Conservation (phyloP, 2,329 filamentous ascomycete species). For the Alternaria ethzedia region DNA sequence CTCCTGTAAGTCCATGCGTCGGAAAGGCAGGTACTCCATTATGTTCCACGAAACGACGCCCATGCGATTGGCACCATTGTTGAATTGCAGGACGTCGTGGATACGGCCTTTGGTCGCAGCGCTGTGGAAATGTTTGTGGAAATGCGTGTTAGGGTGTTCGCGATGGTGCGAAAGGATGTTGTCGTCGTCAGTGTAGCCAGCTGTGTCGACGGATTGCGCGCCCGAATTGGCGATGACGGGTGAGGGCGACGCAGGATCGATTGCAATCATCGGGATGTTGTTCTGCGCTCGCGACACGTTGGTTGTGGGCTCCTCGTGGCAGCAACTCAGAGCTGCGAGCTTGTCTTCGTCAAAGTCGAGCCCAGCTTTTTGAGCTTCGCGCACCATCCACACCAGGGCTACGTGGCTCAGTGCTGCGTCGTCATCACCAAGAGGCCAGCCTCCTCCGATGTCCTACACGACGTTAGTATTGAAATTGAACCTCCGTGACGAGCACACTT, state of each 20-base stretch:
- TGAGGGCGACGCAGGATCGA: slow-evolving; percentile 37
- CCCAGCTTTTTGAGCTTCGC: slow-evolving; percentile 68
- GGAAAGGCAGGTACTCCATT: slow-evolving; percentile 83
- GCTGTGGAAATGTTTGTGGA: slow-evolving; percentile 64
- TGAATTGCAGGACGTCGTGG: slow-evolving; percentile 74
- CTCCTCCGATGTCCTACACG: slow-evolving; percentile 71
- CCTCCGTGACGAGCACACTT: slow-evolving; percentile 10
- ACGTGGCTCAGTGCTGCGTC: slow-evolving; percentile 67
- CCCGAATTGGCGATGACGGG: not conserved
- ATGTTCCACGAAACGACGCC: slow-evolving; percentile 74
- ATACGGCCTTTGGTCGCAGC: slow-evolving; percentile 63
- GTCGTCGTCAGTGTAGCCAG: slow-evolving; percentile 20
- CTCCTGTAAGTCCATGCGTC: slow-evolving; percentile 75
- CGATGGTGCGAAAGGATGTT: slow-evolving; percentile 23
- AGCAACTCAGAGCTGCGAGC: slow-evolving; percentile 70
- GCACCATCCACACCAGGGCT: slow-evolving; percentile 74
- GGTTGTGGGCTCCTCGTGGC: slow-evolving; percentile 49
- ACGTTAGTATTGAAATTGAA: slow-evolving; percentile 9
- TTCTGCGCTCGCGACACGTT: slow-evolving; percentile 5
- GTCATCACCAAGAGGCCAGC: slow-evolving; percentile 69
- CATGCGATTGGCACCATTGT: slow-evolving; percentile 61
- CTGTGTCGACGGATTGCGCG: slow-evolving; percentile 1
- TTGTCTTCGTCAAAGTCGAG: slow-evolving; percentile 74
- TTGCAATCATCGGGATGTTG: slow-evolving; percentile 39
- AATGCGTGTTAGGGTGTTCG: slow-evolving; percentile 45